Percentiles rank a stretch among this genome's conserved stretches.
phyloP scores from a whole-genome alignment of 2,329 filamentous ascomycete species.

The Ophiobolus disseminans region DNA sequence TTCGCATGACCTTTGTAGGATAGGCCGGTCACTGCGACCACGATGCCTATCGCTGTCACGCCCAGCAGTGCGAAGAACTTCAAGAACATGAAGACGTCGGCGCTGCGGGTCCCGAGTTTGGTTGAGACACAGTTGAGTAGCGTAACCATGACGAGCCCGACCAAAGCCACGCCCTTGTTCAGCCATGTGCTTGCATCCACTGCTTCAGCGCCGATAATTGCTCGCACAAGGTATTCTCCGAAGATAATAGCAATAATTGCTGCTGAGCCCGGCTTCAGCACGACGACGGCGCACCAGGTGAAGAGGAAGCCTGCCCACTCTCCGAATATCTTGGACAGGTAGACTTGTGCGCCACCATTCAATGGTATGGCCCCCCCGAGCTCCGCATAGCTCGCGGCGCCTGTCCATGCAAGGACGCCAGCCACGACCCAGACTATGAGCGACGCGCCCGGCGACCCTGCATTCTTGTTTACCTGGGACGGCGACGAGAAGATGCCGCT shows the following conservation, averaged over 20 bases:
- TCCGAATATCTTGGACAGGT: conserved; percentile 94
- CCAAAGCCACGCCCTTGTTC: conserved; percentile 84
- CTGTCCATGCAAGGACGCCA: conserved; percentile 94
- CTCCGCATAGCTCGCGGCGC: conserved; percentile 93
- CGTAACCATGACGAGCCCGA: conserved; percentile 78
- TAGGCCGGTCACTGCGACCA: conserved; percentile 86
- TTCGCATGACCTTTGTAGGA: conserved; percentile 78
- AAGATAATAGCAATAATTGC: conserved; percentile 98
- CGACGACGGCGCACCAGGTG: conserved; percentile 93
- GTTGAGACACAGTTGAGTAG: conserved; percentile 91
- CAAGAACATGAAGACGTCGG: conserved; percentile 94
- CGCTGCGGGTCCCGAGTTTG: conserved; percentile 81
- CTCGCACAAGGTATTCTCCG: conserved; percentile 94
- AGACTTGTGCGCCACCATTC: conserved; percentile 93
- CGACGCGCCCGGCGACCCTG: conserved; percentile 87
- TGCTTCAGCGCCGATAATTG: conserved; percentile 84
- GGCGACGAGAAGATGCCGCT: conserved; percentile 96
- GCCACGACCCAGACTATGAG: conserved; percentile 92
- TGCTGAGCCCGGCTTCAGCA: conserved; percentile 89
- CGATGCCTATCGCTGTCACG: conserved; percentile 84
- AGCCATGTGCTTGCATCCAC: conserved; percentile 84
- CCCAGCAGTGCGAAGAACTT: conserved; percentile 91
- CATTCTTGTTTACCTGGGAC: conserved; percentile 88
- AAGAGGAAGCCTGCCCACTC: conserved; percentile 93
- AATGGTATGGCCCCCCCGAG: conserved; percentile 93